phyloP scores from a whole-genome alignment of 495 filamentous ascomycete genomes.

The Neohortaea acidophila region DNA sequence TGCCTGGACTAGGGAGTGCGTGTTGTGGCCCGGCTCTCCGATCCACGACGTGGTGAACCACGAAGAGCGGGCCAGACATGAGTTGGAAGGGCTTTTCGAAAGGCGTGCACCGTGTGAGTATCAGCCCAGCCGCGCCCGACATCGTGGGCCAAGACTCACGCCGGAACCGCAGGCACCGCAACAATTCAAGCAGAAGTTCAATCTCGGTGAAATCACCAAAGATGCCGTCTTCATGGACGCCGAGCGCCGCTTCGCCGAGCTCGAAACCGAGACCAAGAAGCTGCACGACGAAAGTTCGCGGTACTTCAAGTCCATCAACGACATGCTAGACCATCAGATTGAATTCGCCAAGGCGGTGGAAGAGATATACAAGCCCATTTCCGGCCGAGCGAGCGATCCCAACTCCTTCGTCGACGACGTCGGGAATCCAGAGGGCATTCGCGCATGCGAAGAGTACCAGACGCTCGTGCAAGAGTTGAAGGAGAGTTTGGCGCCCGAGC shows the following conservation, averaged over 20 bases:
- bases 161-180: conserved; percentile 61
- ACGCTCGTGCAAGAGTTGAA: conserved; percentile 79
- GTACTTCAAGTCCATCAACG: conserved; percentile 94
- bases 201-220: conserved; percentile 84
- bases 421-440: conserved; percentile 86
- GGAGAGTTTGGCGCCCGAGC: conserved; percentile 71
- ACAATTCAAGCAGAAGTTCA: conserved; percentile 78
- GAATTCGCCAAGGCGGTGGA: conserved; percentile 91
- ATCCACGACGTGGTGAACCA: no score
- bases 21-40: no score
- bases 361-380: conserved; percentile 97
- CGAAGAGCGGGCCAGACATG: no score
- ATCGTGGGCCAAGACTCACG: not conserved
- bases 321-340: conserved; percentile 95
- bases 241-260: conserved; percentile 82
- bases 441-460: conserved; percentile 94
- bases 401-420: conserved; percentile 54
- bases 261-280: conserved; percentile 87
- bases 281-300: conserved; percentile 91
- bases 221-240: conserved; percentile 90
- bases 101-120: conserved; percentile 55
- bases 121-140: not conserved
- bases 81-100: conserved; percentile 95
- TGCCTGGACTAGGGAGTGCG: no score
- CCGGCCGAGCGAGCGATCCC: conserved; percentile 86